phyloP scores from a whole-genome alignment of 2,329 filamentous ascomycete species.

The Penicillium oxalicum region DNA sequence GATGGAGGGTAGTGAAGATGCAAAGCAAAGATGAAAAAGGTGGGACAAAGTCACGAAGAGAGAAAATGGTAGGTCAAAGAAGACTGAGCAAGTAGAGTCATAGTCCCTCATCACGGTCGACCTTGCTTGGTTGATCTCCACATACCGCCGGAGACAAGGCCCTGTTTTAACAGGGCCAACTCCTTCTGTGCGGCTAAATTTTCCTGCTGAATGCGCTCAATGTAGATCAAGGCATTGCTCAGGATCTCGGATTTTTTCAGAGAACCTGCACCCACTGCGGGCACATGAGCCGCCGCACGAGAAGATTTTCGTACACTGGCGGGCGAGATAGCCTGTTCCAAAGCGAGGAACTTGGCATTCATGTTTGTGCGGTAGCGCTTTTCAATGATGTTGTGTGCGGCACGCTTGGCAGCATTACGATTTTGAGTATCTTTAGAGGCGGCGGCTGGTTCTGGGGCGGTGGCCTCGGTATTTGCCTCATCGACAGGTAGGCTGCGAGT shows the following conservation, averaged over 20 bases:
- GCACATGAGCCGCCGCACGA: slow-evolving; percentile 11
- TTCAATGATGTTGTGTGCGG: slow-evolving; percentile 39
- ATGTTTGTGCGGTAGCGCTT: slow-evolving; percentile 40
- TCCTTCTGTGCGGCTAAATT: slow-evolving; percentile 31
- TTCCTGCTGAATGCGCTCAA: slow-evolving; percentile 32
- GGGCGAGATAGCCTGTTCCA: slow-evolving; percentile 33
- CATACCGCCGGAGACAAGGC: slow-evolving; percentile 19
- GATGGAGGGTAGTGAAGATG: too few species aligned
- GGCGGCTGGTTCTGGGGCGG: slow-evolving; percentile 9
- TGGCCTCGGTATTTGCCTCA: too few species aligned
- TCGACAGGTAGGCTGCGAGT: not conserved
- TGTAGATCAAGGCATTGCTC: slow-evolving; percentile 32
- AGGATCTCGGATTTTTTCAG: slow-evolving; percentile 37
- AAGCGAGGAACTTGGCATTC: slow-evolving; percentile 37
- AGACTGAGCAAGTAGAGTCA: not conserved
- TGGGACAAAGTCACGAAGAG: too few species aligned
- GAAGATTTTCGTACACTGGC: slow-evolving; percentile 20
- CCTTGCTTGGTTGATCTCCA: slow-evolving; percentile 20
- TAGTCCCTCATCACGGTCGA: not conserved
- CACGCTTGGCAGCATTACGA: slow-evolving; percentile 36
- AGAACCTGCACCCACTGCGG: slow-evolving; percentile 19
- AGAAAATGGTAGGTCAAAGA: not conserved
- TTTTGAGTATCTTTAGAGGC: slow-evolving; percentile 19
- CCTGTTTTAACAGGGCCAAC: slow-evolving; percentile 26
- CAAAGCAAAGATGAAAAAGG: too few species aligned